A percentile compares a stretch with the other conserved stretches of the same genome.
Evolutionary conservation across 2,329 filamentous ascomycete genomes (phyloP).

Genomic region (Periglandula ipomoeae): DNA sequence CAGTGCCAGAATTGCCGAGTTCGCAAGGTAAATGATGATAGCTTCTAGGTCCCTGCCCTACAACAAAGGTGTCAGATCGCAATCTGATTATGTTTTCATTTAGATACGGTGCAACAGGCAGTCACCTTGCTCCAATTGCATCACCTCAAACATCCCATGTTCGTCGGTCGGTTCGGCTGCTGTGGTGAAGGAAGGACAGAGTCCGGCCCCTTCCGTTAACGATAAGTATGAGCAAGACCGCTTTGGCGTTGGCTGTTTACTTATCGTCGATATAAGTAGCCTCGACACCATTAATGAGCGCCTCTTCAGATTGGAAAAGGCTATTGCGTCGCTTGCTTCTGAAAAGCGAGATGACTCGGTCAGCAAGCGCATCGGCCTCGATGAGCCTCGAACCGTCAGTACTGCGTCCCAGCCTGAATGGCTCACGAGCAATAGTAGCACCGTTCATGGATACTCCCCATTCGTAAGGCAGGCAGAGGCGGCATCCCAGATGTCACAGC

Average conservation of each 20-base stretch:
- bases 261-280: background rate
- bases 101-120: constrained; percentile 14
- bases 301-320: background rate
- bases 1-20: constrained; percentile 4
- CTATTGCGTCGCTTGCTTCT: background rate
- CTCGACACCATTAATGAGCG: background rate
- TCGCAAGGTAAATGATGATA: constrained; percentile 3
- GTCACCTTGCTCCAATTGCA: constrained; percentile 13
- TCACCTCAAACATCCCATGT: constrained; percentile 13
- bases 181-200: background rate
- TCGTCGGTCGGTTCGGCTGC: constrained; percentile 4
- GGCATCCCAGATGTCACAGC: background rate
- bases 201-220: background rate
- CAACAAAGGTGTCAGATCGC: background rate
- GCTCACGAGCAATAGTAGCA: background rate
- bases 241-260: too few relatives aligned
- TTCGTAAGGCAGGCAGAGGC: background rate
- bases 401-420: background rate
- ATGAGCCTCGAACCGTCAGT: background rate
- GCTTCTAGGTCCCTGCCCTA: background rate
- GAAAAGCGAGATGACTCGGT: too few relatives aligned
- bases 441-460: background rate
- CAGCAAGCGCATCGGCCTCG: too few relatives aligned
- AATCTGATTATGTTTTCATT: background rate
- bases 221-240: background rate